Evolutionary conservation across 2,329 filamentous ascomycete genomes (phyloP).

Genomic region (Claviceps quebecensis): DNA sequence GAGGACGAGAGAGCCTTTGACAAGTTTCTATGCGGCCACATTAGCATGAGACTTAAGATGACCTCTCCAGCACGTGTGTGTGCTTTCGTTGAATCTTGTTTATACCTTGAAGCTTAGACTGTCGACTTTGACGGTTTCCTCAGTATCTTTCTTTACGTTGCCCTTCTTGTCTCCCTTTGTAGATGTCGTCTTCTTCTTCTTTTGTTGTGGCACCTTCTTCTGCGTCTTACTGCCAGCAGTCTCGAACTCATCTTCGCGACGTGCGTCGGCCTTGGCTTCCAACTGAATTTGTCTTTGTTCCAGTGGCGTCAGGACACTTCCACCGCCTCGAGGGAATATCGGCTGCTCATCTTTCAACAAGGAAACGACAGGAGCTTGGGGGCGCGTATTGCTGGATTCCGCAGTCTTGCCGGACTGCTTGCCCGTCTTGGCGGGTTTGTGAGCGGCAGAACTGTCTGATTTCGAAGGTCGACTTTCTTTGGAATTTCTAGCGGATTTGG

Average conservation of each 20-base stretch:
- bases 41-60: constrained; percentile 10
- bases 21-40: constrained; percentile 47
- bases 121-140: constrained; percentile 59
- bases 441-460: constrained; percentile 20
- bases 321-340: constrained; percentile 84
- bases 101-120: constrained; percentile 76
- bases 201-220: constrained; percentile 32
- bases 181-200: constrained; percentile 35
- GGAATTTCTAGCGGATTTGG: constrained; percentile 33
- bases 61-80: not conserved
- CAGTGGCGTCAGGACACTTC: constrained; percentile 76
- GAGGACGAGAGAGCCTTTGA: constrained; percentile 74
- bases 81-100: not conserved
- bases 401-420: constrained; percentile 20
- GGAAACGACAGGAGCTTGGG: constrained; percentile 26
- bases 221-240: constrained; percentile 28
- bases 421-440: constrained; percentile 11
- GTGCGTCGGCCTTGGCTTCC: constrained; percentile 80
- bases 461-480: constrained; percentile 35
- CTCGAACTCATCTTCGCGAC: constrained; percentile 66
- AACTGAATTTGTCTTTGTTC: constrained; percentile 95
- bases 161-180: constrained; percentile 40
- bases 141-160: constrained; percentile 28
- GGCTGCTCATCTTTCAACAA: constrained; percentile 64
- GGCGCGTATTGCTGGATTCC: constrained; percentile 12